Base-by-base conservation (phyloP, 805 yeast genomes). In the Metschnikowia proteae region DNA sequence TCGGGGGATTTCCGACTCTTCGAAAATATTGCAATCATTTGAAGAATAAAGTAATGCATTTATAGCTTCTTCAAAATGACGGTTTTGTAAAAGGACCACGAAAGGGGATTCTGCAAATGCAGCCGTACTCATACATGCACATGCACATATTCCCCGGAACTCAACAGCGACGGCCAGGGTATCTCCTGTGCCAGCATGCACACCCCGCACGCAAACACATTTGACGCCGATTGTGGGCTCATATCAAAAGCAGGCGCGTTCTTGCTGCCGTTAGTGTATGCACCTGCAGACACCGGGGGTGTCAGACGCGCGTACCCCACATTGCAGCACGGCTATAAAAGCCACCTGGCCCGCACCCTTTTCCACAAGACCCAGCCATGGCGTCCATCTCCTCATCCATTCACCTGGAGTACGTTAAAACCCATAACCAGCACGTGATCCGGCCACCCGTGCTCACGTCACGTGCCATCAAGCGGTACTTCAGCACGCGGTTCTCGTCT, bases 401-500 rank as follows among this genome's bases (percentile, higher is more conserved):
- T 23, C 56, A 53, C 17, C 48, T 52, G 29, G 54, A 50, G 11
- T 45, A 46, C 22, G 47, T 51, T 26, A 45, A 48, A 34, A 35
- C 35, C 28, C 60, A 57, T 44, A 57, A 57, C 49, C 45, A 50
- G 29, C 56, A 54, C 38, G 59, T 53, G 22, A 45, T 51, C 25
- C 35, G 38, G 23, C 66, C 71, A 1, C 74, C 75, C 22, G 57
- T 58, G 32, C 61, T 71, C 47, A 62, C 69, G 6, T 41, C 58
- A 5, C 44, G 52, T 9, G 51, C 72, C 6, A 68, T 75, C 33
- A 55, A 49, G 26, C 50, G 55, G 8, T 81, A 81, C 51, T 53
- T 69, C 9, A 61, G 40, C 11, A 71, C 83, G 0, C 70, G 87
- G 57, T 54, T 81, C 53, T 65, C 84, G 0, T 71, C 79, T 1